Conservation (phyloP, 768 basidiomycete species). For the Rhodosporidiobolus odoratus region DNA sequence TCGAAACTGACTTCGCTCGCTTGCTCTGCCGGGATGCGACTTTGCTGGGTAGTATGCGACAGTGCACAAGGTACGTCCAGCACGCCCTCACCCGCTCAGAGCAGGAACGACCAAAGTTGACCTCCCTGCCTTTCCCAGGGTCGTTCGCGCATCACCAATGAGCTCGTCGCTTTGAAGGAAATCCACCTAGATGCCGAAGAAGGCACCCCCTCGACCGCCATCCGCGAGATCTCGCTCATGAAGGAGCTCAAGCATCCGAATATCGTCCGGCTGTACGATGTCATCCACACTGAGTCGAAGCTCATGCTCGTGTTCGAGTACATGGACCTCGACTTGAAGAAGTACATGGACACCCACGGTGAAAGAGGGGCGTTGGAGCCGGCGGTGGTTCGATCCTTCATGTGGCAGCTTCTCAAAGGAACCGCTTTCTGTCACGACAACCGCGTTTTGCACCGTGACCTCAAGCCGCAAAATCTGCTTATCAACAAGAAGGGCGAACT, state of each 20-base stretch:
- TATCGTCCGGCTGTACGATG: constrained; percentile 95
- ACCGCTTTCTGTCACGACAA: constrained; percentile 99
- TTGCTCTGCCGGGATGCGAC: rapidly evolving
- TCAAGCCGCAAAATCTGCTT: constrained; percentile 96
- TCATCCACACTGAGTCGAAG: constrained; percentile 97
- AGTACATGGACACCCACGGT: constrained; percentile 98
- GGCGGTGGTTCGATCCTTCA: constrained; percentile 83
- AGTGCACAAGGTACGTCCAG: constrained; percentile 50
- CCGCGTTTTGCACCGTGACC: constrained; percentile 90
- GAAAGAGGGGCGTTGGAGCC: constrained; percentile 86
- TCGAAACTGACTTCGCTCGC: constrained; percentile 2
- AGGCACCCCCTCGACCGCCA: constrained; percentile 96
- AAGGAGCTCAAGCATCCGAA: constrained; percentile 99
- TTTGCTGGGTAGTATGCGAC: constrained; percentile 48
- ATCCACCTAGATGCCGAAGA: constrained; percentile 99
- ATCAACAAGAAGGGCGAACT: constrained; percentile 96
- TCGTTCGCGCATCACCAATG: constrained; percentile 92
- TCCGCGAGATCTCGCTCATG: constrained; percentile 98
- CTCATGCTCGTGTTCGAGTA: constrained; percentile 97
- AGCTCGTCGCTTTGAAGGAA: constrained; percentile 96
- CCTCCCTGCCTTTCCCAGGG: constrained; percentile 55
- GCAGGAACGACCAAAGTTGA: neutral
- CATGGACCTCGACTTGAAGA: constrained; percentile 96
- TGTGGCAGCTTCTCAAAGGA: constrained; percentile 94
- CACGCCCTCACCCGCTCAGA: neutral